Percentiles rank a stretch among this genome's conserved stretches.
These are phyloP conservation scores for Quercus parvula DNA, from an alignment of 306 rosid species.

Conservation along the genomic window DNA sequence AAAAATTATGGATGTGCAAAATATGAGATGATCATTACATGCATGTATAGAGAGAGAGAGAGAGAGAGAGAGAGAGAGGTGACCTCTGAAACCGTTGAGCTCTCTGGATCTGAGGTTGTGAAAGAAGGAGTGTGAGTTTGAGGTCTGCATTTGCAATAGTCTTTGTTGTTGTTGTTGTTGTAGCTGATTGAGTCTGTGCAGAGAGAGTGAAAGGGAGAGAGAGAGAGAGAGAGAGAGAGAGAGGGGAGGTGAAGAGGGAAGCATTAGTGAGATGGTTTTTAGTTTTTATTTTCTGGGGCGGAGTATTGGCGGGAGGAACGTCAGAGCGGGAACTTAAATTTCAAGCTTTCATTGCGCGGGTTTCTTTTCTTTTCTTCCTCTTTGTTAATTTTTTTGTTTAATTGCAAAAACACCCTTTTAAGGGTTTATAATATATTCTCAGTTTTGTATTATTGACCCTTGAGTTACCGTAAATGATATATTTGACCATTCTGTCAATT, in stretches of 20 bases:
- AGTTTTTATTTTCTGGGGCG: neutral
- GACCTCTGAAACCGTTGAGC: slow-evolving; percentile 67
- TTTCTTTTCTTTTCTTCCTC: no score
- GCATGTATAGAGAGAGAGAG: neutral
- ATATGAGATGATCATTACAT: neutral
- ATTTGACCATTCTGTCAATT: no score
- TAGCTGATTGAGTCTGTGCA: neutral
- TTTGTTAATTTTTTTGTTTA: no score
- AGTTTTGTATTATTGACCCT: no score
- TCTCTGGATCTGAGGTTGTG: slow-evolving; percentile 47
- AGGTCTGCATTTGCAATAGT: slow-evolving; percentile 34
- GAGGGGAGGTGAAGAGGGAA: neutral
- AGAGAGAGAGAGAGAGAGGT: neutral
- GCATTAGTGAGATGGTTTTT: neutral
- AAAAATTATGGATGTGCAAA: neutral
- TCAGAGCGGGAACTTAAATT: no score
- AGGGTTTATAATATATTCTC: no score
- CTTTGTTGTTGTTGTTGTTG: neutral
- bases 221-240: neutral
- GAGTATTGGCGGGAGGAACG: no score
- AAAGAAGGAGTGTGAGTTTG: slow-evolving; percentile 40
- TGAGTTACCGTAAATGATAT: no score
- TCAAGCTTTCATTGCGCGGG: no score
- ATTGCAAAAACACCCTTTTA: no score
- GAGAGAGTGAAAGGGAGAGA: neutral